phyloP scores from a whole-genome alignment of 192 early-diverging fungal species.

The Powellomyces hirtus region DNA sequence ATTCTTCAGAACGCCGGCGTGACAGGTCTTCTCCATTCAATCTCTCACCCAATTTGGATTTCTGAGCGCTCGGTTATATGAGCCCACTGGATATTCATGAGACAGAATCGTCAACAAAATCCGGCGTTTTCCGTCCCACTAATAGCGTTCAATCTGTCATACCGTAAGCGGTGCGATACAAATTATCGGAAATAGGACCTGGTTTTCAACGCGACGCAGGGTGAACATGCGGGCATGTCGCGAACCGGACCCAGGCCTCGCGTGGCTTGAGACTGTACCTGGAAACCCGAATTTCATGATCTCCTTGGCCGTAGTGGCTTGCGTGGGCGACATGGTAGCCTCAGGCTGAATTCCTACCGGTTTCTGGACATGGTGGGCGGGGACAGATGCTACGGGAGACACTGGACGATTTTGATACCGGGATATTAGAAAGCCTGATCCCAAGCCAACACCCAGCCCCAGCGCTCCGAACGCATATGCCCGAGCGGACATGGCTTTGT shows the following conservation, averaged over 20 bases:
- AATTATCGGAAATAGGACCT: conserved; percentile 75
- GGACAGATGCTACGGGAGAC: not conserved
- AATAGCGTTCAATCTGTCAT: not conserved
- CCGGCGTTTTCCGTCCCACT: not conserved
- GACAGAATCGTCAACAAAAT: not conserved
- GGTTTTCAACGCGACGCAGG: conserved; percentile 4
- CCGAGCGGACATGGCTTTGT: not conserved
- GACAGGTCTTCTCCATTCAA: conserved; percentile 53
- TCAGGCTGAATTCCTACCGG: not conserved
- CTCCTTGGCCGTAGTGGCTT: not conserved
- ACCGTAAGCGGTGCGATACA: conserved; percentile 66
- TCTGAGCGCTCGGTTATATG: conserved; percentile 72
- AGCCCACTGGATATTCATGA: conserved; percentile 44
- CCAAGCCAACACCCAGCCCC: not conserved
- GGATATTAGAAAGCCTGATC: not conserved
- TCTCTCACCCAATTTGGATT: conserved; percentile 79
- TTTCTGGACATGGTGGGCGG: not conserved
- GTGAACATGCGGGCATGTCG: not conserved
- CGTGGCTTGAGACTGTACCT: not conserved
- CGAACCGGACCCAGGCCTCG: not conserved
- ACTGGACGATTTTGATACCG: not conserved
- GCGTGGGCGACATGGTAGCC: not conserved
- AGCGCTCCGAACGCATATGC: not conserved
- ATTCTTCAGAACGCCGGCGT: not conserved
- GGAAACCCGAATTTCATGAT: conserved; percentile 27